Conservation (phyloP, 129 eudicot genomes). For the Rutidosis leptorrhynchoides region DNA sequence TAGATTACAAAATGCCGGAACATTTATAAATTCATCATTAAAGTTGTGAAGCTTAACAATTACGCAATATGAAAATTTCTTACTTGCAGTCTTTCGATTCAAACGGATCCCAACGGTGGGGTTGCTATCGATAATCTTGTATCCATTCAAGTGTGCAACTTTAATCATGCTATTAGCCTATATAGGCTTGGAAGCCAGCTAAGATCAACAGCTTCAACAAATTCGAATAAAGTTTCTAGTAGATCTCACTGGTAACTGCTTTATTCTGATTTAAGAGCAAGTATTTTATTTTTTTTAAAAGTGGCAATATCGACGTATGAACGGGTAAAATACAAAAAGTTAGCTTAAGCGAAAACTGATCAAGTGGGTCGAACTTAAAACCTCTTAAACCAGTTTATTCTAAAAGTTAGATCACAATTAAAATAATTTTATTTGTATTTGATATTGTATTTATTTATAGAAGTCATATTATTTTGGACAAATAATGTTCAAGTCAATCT, state of each 20-base stretch:
- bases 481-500: neutral
- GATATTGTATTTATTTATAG: too few species aligned
- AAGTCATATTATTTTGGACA: neutral
- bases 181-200: constrained; percentile 63
- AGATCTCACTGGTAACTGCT: constrained; percentile 63
- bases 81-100: constrained; percentile 60
- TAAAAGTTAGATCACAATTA: neutral
- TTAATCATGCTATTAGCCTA: constrained; percentile 60
- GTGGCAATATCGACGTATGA: neutral
- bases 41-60: neutral
- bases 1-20: neutral
- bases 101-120: constrained; percentile 59
- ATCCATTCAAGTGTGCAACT: constrained; percentile 55
- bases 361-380: neutral
- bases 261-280: constrained; percentile 22
- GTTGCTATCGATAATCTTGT: constrained; percentile 74
- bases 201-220: constrained; percentile 72
- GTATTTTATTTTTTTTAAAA: neutral
- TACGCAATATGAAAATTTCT: constrained; percentile 18
- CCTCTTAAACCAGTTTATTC: neutral
- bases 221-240: constrained; percentile 72
- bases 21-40: neutral
- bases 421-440: too few species aligned
- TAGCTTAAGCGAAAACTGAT: neutral
- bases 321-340: neutral